Base-by-base conservation (phyloP, 2,329 filamentous ascomycete genomes). In the Cercospora zeina region DNA sequence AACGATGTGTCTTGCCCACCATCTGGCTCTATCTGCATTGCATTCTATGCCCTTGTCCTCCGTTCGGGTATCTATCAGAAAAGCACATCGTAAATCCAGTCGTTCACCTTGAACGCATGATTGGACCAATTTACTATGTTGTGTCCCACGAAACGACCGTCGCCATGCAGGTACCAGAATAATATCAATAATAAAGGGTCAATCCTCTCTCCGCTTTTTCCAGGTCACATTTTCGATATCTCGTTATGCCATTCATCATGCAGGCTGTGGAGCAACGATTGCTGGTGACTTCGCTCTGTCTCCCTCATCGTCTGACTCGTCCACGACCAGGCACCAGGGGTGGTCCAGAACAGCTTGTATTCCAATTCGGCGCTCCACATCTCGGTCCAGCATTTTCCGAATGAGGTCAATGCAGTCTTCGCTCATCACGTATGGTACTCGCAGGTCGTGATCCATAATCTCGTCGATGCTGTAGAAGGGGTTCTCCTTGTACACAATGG, bases 401-500 rank as follows among this genome's bases (percentile, higher is more conserved):
- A 99, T 89, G 57, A 99, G 82, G 70, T 97, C 89, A 68, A 99
- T 96, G 76, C 92, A 96, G 68, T 93, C 89, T 67, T 97, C 92
- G 75, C 91, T 92, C 79, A 93, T 87, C 34, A 89, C 85, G 75
- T 90, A 97, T 0, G 95, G 95, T 30, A 99, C 88, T 53, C 95
- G 86, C 62, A 99, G 81, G 70, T 97, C 93, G 72, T 93, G 93
- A 75, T 99, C 95, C 85, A 97, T 96, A 73, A 99, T 99, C 81
- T 99, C 95, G 76, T 99, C 95, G 72, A 97, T 95, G 77, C 90
- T 96, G 83, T 97, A 97, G 77, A 97, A 99, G 0, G 95, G 93
- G 73, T 99, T 99, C 79, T 99, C 95, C 79, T 97, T 99, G 83
- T 99, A 99, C 72, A 97, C 89, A 73, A 99, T 97, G 30, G 95